Conservation (phyloP, 2,329 filamentous ascomycete genomes). For the Pseudogymnoascus sp. region DNA sequence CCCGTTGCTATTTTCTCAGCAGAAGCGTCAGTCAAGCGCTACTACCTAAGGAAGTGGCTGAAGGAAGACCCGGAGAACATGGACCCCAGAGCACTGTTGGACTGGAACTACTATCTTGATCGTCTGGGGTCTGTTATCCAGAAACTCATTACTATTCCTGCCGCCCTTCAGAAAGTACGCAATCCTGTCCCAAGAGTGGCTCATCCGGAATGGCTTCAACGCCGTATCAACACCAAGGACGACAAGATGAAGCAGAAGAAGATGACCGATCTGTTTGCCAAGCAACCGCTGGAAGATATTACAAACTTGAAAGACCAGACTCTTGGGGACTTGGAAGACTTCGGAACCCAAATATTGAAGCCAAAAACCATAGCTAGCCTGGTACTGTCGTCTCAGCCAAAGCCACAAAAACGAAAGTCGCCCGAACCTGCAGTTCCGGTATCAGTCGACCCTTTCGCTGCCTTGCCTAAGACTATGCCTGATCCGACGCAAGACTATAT, state of each 20-base stretch:
- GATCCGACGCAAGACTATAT: conserved; percentile 77
- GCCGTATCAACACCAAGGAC: conserved; percentile 87
- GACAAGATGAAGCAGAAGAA: conserved; percentile 98
- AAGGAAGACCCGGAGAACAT: conserved; percentile 87
- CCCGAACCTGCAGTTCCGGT: conserved; percentile 54
- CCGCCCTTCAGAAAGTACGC: conserved; percentile 84
- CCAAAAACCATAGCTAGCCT: conserved; percentile 47
- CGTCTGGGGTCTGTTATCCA: conserved; percentile 95
- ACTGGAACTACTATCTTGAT: conserved; percentile 97
- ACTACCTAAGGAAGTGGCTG: conserved; percentile 90
- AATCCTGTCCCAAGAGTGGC: conserved; percentile 91
- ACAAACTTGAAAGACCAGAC: conserved; percentile 50
- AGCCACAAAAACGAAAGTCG: conserved; percentile 62
- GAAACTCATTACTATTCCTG: conserved; percentile 97
- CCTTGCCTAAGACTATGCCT: conserved; percentile 76
- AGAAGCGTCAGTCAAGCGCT: conserved; percentile 76
- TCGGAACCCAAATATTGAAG: conserved; percentile 59
- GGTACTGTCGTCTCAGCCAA: conserved; percentile 43
- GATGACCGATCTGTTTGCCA: conserved; percentile 83
- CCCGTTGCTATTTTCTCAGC: conserved; percentile 97
- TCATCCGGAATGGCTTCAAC: conserved; percentile 94
- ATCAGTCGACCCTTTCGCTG: conserved; percentile 68
- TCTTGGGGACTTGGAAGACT: conserved; percentile 71
- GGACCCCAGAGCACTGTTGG: conserved; percentile 80
- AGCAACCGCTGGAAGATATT: conserved; percentile 65